phyloP scores from a whole-genome alignment of 768 basidiomycete genomes.

The Phlebiopsis flavidoalba region DNA sequence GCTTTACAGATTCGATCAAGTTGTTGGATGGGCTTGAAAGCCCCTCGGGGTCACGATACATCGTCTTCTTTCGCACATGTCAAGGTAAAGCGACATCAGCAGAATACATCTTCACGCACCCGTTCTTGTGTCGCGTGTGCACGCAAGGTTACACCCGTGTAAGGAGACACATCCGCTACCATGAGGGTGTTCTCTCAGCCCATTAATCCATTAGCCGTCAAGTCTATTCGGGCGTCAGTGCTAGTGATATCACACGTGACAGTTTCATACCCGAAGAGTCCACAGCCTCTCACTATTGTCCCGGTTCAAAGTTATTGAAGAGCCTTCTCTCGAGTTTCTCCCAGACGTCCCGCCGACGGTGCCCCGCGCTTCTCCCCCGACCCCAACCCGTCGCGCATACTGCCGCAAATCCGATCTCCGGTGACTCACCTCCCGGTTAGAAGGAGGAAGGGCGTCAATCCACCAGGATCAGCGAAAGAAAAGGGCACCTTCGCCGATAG shows the following conservation, averaged over 20 bases:
- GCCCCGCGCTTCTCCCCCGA: conserved; percentile 43
- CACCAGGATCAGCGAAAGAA: conserved; percentile 47
- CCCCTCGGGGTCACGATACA: conserved; percentile 60
- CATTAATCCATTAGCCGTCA: conserved; percentile 38
- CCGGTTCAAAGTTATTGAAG: conserved; percentile 28
- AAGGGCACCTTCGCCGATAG: conserved; percentile 43
- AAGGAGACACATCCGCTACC: conserved; percentile 24
- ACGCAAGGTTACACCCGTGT: conserved; percentile 44
- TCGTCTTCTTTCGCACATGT: conserved; percentile 40
- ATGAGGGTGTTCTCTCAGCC: conserved; percentile 34
- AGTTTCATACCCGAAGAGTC: conserved; percentile 44
- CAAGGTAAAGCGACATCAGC: neutral
- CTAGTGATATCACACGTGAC: conserved; percentile 40
- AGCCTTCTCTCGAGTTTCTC: conserved; percentile 36
- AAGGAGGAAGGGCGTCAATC: conserved; percentile 71
- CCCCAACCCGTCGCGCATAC: conserved; percentile 38
- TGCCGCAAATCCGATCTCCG: conserved; percentile 32
- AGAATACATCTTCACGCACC: conserved; percentile 30
- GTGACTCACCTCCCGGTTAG: conserved; percentile 36
- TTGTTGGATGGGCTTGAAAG: conserved; percentile 45
- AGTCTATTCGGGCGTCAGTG: neutral
- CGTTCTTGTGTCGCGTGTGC: conserved; percentile 59
- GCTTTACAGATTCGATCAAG: conserved; percentile 35
- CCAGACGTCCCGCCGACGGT: conserved; percentile 50
- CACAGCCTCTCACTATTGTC: conserved; percentile 37